Evolutionary conservation across 768 basidiomycete genomes (phyloP), one percentile per base, ranked within the genome.

Genomic region (Suillus luteus): DNA sequence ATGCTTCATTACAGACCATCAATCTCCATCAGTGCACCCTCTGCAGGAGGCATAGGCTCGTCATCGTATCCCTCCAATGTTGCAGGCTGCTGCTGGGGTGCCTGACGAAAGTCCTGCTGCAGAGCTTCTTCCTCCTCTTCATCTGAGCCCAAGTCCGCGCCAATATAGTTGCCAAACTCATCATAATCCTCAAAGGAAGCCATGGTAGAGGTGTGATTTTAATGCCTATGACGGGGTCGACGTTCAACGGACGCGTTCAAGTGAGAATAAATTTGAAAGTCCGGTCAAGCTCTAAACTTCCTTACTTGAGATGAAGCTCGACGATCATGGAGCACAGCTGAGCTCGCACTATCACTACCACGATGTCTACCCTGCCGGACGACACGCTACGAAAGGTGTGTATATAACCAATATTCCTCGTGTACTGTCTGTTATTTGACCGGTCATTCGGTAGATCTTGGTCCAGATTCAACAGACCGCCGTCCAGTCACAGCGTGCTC

Each of bases 121-220:
- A 81, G 81, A 58, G 82, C 70, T 62, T 85, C 86, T 63, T 85
- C 89, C 67, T 73, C 73, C 59, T 65, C 64, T 35, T 92, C 90
- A 71, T 96, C 95, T 40, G 95, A 96, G 70, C 92, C 94, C 55
- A 96, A 80, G 81, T 96, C 96, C 31, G 88, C 94, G 65, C 95
- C 96, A 74, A 98, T 96, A 78, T 98, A 97, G 83, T 97, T 98
- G 68, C 95, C 96, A 73, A 96, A 96, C 79, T 98, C 92, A 71
- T 93, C 92, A 71, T 93, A 93, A 74, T 93, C 92, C 68, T 93
- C 83, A 64, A 85, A 79, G 35, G 85, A 86, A 46, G 82, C 84
- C 85, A 86, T 86, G 55, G 60, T 67, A 43, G 43, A 60, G 37
- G 57, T 60, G 52, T 17, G 60, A 41, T 24, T 55, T 27, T 31